phyloP scores from a whole-genome alignment of 2,329 filamentous ascomycete species.

The Arthrobotrys musiformis region DNA sequence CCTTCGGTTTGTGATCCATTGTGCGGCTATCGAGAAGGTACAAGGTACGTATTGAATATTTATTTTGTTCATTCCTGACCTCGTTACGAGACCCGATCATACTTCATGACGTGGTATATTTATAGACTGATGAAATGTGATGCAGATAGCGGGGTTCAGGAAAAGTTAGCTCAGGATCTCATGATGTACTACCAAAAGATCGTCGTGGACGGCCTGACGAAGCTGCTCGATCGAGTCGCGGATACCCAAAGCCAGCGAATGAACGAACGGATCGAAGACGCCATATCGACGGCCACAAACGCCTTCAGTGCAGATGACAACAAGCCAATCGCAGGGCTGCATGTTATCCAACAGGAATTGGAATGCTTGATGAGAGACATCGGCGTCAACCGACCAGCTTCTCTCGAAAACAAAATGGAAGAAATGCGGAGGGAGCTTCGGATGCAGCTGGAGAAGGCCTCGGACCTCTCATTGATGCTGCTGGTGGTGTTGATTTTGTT shows the following conservation, averaged over 20 bases:
- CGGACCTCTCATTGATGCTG: conserved; percentile 57
- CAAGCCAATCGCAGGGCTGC: conserved; percentile 19
- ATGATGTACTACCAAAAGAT: conserved; percentile 39
- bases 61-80: background rate
- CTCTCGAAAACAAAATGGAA: conserved; percentile 46
- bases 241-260: conserved; percentile 32
- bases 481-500: conserved; percentile 58
- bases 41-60: conserved; percentile 13
- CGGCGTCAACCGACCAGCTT: conserved; percentile 34
- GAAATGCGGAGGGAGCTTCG: conserved; percentile 57
- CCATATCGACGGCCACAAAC: conserved; percentile 17
- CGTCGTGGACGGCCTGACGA: conserved; percentile 31
- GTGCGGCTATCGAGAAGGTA: conserved; percentile 19
- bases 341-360: conserved; percentile 23
- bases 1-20: conserved; percentile 32
- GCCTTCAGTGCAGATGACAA: conserved; percentile 8
- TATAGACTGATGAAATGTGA: conserved; percentile 8
- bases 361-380: conserved; percentile 7
- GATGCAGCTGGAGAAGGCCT: conserved; percentile 54
- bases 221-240: conserved; percentile 36
- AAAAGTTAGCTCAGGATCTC: conserved; percentile 48
- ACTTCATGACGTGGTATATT: background rate
- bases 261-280: conserved; percentile 42
- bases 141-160: conserved; percentile 41
- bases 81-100: conserved; percentile 1